phyloP scores from a whole-genome alignment of 2,329 filamentous ascomycete genomes.

The Alternaria gansuensis region DNA sequence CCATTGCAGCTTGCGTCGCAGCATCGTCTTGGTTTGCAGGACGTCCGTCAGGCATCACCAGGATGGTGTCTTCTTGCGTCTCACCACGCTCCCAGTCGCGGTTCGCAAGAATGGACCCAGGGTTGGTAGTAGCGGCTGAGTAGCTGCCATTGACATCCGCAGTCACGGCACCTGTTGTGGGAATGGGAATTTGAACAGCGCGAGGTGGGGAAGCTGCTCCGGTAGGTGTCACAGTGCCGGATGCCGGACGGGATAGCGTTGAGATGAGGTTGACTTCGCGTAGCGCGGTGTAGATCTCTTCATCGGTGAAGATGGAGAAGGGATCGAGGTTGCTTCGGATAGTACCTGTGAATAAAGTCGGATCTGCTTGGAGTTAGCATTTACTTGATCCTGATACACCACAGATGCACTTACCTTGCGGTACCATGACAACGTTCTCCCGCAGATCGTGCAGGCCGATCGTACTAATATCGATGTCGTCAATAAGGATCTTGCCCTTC shows the following conservation, averaged over 20 bases:
- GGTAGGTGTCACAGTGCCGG: constrained; percentile 36
- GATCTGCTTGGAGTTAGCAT: constrained; percentile 64
- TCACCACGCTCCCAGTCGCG: constrained; percentile 42
- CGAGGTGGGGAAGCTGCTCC: constrained; percentile 32
- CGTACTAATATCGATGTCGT: constrained; percentile 85
- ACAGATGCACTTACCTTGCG: constrained; percentile 64
- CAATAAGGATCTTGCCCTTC: constrained; percentile 86
- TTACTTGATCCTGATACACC: background rate
- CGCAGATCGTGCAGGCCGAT: constrained; percentile 95
- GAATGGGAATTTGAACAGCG: constrained; percentile 48
- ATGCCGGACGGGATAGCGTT: constrained; percentile 52
- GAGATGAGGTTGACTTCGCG: constrained; percentile 86
- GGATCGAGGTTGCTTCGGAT: constrained; percentile 93
- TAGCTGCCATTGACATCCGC: constrained; percentile 41
- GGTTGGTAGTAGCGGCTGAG: constrained; percentile 45
- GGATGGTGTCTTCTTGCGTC: constrained; percentile 41
- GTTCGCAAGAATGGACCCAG: constrained; percentile 44
- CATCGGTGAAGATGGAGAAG: constrained; percentile 86
- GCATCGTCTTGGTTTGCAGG: constrained; percentile 41
- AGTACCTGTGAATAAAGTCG: constrained; percentile 91
- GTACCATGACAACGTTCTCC: constrained; percentile 95
- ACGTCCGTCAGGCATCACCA: constrained; percentile 43
- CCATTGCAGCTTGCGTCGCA: constrained; percentile 38
- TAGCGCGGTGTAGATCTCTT: constrained; percentile 86
- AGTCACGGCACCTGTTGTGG: constrained; percentile 36